phyloP scores from a whole-genome alignment of 805 yeast genomes.

The Kuraishia hungarica region DNA sequence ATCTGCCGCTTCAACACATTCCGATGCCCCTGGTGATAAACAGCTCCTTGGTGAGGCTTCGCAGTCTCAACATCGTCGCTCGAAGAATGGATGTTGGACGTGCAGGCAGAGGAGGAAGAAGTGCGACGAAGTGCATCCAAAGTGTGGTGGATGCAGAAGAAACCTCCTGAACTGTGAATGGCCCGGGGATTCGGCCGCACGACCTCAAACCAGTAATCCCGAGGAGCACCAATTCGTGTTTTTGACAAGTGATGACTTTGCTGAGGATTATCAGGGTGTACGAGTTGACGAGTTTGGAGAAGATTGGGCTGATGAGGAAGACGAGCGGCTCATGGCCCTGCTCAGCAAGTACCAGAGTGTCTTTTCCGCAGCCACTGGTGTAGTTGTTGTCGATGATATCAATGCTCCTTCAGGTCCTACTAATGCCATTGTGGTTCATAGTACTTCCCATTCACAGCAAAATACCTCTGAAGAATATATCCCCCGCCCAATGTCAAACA shows the following conservation, averaged over 20 bases:
- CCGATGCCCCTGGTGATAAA: background rate
- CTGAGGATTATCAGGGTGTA: background rate
- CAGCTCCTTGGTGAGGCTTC: background rate
- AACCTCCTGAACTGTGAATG: background rate
- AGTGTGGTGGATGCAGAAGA: background rate
- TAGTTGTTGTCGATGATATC: too few species aligned
- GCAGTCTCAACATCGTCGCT: background rate
- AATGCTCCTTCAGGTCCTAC: too few species aligned
- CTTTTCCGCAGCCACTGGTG: background rate
- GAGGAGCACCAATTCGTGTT: background rate
- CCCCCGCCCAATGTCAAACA: background rate
- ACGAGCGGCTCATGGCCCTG: background rate
- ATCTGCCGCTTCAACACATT: background rate
- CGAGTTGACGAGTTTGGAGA: background rate
- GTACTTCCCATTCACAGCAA: too few species aligned
- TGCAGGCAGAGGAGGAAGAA: background rate
- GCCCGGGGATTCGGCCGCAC: background rate
- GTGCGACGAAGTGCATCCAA: background rate
- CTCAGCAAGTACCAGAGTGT: background rate
- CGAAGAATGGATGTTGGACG: background rate
- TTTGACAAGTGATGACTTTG: background rate
- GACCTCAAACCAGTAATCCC: background rate
- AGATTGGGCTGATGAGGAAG: background rate
- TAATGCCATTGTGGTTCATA: too few species aligned
- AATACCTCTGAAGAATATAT: background rate